Base-by-base conservation (phyloP, 2,329 filamentous ascomycete species). In the Leptographium flavum region DNA sequence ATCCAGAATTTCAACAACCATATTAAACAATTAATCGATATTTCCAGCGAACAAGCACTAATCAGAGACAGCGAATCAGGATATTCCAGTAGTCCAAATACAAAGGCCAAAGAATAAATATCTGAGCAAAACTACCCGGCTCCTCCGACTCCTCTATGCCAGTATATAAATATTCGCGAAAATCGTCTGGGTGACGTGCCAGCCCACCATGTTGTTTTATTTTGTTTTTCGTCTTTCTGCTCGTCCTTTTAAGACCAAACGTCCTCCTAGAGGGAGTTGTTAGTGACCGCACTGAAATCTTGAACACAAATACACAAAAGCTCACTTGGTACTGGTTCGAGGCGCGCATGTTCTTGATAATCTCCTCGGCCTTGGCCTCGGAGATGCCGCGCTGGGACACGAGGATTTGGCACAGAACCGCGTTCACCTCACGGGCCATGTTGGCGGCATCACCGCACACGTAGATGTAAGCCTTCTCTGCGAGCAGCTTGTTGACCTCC, bases 381-480 rank as follows among this genome's bases (percentile, higher is more conserved):
- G 86, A 72, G 47, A 96, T 73, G 42, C 83, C 83, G 45, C 92
- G 77, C 62, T 94, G 76, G 60, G 88, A 79, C 23, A 87, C 73
- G 55, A 98, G 81, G 58, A 96, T 93, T 60, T 93, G 81, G 23
- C 74, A 82, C 37, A 98, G 71, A n/a, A 87, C 78, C 22, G 81
- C 71, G 61, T 93, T 95, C 57, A 95, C 87, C 61, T 94, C 88
- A 47, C 88, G 81, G 39, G 88, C 88, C 88, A 95, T 95, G 68
- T 94, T 88, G 46, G 92, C 85, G 1, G 93, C 93, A 60, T 98
- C 92, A 66, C 92, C 92, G 57, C 93, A 98, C 47, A 98, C 90
- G 62, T 98, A 98, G 63, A 98, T 88, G 66, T 92, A 95, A 5
- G 87, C 92, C 62, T 88, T 84, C 63, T 87, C 72, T 54, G 83